A percentile compares a stretch with the other conserved stretches of the same genome.
Conservation (phyloP, 768 basidiomycete genomes). For the Phlebiopsis flavidoalba region DNA sequence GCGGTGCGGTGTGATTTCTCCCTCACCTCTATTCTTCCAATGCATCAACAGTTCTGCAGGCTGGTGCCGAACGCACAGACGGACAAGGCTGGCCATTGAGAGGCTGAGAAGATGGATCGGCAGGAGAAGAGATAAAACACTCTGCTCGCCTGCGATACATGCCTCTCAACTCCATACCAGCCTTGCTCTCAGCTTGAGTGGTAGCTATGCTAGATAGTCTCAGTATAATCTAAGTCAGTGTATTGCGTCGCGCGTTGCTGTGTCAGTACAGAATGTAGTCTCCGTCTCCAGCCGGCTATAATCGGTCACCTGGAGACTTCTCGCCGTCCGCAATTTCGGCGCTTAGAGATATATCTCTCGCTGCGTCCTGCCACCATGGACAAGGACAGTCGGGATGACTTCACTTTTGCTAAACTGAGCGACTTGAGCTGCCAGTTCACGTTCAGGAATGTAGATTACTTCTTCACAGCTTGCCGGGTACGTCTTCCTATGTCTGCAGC, state of each 20-base stretch:
- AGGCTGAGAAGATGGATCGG: conserved; percentile 84
- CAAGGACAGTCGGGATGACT: conserved; percentile 75
- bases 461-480: neutral
- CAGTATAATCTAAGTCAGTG: neutral
- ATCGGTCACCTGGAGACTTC: neutral
- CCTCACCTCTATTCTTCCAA: neutral
- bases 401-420: conserved; percentile 87
- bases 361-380: conserved; percentile 35
- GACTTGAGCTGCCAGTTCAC: conserved; percentile 85
- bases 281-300: neutral
- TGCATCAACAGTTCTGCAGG: conserved; percentile 19
- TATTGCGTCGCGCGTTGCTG: neutral
- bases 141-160: neutral
- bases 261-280: neutral
- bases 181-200: no score
- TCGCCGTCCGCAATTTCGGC: neutral
- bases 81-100: conserved; percentile 82
- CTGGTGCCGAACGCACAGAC: conserved; percentile 70
- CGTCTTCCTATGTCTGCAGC: conserved; percentile 33
- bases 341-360: neutral
- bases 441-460: conserved; percentile 67
- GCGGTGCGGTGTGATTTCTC: conserved; percentile 39
- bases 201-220: neutral
- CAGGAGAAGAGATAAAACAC: conserved; percentile 64
- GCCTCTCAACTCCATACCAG: no score